phyloP scores from a whole-genome alignment of 352 stramenopile species.

The Phytophthora sp. region DNA sequence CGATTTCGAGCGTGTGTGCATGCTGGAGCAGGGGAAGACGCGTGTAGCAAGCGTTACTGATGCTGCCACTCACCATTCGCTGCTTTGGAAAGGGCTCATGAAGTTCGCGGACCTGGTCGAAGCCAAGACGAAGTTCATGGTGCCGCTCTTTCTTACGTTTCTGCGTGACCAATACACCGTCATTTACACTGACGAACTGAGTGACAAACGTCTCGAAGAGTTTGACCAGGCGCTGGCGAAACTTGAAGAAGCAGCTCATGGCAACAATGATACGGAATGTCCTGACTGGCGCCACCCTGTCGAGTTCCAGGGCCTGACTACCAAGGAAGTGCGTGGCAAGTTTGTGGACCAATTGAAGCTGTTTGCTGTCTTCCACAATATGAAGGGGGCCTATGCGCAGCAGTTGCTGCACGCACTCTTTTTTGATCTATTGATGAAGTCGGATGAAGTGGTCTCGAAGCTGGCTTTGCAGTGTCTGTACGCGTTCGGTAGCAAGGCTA shows the following conservation, averaged over 20 bases:
- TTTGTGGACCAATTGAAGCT: conserved; percentile 85
- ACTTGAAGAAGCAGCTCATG: conserved; percentile 29
- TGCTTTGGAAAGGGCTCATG: conserved; percentile 84
- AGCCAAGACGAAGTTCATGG: conserved; percentile 87
- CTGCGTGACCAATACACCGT: conserved; percentile 79
- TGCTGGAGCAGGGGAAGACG: conserved; percentile 59
- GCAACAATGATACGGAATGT: conserved; percentile 18
- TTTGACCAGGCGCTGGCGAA: conserved; percentile 65
- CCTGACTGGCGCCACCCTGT: conserved; percentile 39
- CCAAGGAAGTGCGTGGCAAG: conserved; percentile 80
- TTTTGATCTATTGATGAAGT: conserved; percentile 91
- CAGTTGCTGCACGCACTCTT: conserved; percentile 82
- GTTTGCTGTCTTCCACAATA: conserved; percentile 86
- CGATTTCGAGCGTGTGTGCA: conserved; percentile 63
- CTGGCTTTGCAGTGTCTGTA: conserved; percentile 88
- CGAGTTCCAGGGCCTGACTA: conserved; percentile 55
- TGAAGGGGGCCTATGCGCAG: conserved; percentile 87
- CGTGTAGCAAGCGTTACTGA: conserved; percentile 63
- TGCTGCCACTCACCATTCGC: conserved; percentile 66
- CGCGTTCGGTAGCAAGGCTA: conserved; percentile 81
- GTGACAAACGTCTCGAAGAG: conserved; percentile 38
- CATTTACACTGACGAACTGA: conserved; percentile 83
- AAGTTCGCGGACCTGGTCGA: conserved; percentile 81
- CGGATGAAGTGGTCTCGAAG: conserved; percentile 87
- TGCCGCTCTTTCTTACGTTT: conserved; percentile 86